phyloP scores from a whole-genome alignment of 176 grass and related monocot species.

The Eleusine coracana region DNA sequence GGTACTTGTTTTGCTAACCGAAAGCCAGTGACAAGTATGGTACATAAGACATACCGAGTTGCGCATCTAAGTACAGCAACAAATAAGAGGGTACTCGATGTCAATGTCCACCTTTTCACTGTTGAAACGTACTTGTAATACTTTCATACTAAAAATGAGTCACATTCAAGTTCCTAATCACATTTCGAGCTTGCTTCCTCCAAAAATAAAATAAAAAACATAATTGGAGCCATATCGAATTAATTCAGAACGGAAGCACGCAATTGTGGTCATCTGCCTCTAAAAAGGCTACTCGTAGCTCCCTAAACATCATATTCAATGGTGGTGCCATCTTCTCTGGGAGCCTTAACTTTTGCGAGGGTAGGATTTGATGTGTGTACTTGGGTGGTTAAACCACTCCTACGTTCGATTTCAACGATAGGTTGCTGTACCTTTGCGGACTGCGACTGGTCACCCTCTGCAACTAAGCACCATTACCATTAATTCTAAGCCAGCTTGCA shows the following conservation, averaged over 20 bases:
- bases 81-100: neutral
- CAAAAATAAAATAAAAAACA: neutral
- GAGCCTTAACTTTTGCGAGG: conserved; percentile 17
- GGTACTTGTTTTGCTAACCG: conserved; percentile 12
- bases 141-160: neutral
- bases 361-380: conserved; percentile 37
- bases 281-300: neutral
- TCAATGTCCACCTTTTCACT: neutral
- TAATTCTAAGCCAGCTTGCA: conserved; percentile 33
- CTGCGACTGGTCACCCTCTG: conserved; percentile 52
- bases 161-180: neutral
- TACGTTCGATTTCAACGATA: conserved; percentile 49
- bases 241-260: neutral
- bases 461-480: conserved; percentile 44
- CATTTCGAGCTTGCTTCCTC: neutral
- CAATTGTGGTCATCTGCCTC: neutral
- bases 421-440: conserved; percentile 38
- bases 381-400: conserved; percentile 50
- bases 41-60: conserved; percentile 8
- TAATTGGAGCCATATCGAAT: neutral
- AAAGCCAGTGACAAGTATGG: conserved; percentile 13
- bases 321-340: neutral
- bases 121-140: neutral
- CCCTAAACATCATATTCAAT: neutral
- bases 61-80: neutral